Percentiles rank a stretch among this genome's conserved stretches.
These are phyloP conservation scores for Casuarina cunninghamiana DNA, from an alignment of 306 rosid genomes.

Conservation along the genomic window DNA sequence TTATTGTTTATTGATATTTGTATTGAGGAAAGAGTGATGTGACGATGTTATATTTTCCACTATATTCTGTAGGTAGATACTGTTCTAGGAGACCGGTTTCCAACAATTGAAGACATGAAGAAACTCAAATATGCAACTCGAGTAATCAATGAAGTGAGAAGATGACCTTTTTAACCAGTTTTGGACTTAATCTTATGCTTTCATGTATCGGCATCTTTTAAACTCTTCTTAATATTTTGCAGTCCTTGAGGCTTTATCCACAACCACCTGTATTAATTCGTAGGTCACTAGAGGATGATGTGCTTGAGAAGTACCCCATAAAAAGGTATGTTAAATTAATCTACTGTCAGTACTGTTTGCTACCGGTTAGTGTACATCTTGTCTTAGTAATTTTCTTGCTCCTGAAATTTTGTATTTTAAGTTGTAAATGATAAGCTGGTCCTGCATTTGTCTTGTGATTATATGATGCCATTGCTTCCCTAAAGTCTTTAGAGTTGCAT, in stretches of 20 bases:
- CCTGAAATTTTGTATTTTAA: no score
- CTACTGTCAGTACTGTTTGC: background rate
- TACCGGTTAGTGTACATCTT: conserved; percentile 19
- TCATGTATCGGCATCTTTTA: conserved; percentile 7
- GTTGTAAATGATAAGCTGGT: no score
- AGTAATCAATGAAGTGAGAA: conserved; percentile 90
- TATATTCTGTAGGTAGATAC: conserved; percentile 65
- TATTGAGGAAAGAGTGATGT: conserved; percentile 14
- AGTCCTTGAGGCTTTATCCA: conserved; percentile 97
- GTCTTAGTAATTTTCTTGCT: conserved; percentile 9
- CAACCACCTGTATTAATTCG: conserved; percentile 98
- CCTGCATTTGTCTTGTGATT: no score
- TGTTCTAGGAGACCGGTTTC: conserved; percentile 80
- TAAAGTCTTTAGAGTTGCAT: no score
- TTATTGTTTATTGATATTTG: conserved; percentile 20
- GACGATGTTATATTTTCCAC: conserved; percentile 17
- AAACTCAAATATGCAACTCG: conserved; percentile 92
- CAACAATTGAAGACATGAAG: conserved; percentile 89
- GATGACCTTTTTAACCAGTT: conserved; percentile 18
- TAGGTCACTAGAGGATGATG: conserved; percentile 74
- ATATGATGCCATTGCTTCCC: no score
- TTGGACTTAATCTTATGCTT: conserved; percentile 13
- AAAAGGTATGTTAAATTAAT: conserved; percentile 54
- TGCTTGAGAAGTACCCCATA: conserved; percentile 76
- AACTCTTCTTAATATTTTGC: conserved; percentile 26